Evolutionary conservation across 345 rosid species (phyloP).

Genomic region (Pistacia vera): DNA sequence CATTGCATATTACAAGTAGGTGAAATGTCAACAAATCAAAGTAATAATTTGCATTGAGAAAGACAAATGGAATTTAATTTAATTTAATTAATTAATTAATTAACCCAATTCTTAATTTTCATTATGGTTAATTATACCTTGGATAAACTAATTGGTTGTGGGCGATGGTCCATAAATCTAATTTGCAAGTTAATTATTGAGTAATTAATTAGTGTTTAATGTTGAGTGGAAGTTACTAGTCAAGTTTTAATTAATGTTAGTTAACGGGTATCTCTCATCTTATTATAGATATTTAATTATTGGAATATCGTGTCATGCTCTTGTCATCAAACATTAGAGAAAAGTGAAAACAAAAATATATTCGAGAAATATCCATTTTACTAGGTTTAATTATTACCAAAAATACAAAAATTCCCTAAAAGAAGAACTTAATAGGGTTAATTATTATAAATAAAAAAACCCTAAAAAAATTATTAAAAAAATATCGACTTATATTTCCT

Average conservation of each 20-base stretch:
- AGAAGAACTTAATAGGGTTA: too few relatives aligned
- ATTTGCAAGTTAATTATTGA: neutral
- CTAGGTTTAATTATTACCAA: too few relatives aligned
- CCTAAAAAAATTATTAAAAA: too few relatives aligned
- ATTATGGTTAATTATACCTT: neutral
- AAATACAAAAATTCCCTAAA: neutral
- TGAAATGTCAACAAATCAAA: conserved; percentile 15
- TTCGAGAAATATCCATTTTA: too few relatives aligned
- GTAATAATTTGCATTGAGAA: conserved; percentile 4
- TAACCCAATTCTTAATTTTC: neutral
- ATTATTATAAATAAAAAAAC: too few relatives aligned
- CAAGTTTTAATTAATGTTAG: neutral
- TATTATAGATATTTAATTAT: neutral
- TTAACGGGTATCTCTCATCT: neutral
- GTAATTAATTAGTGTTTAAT: neutral
- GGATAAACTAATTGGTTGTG: too few relatives aligned
- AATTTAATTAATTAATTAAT: too few relatives aligned
- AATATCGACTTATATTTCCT: too few relatives aligned
- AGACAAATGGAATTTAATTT: neutral
- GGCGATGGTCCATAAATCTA: neutral
- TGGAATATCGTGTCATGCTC: neutral
- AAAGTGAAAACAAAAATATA: neutral
- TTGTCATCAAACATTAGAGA: neutral
- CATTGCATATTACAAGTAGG: neutral
- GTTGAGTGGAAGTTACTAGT: neutral